Evolutionary conservation across 768 basidiomycete species (phyloP), one percentile per base, ranked within the genome.

Genomic region (Lactarius quietus): DNA sequence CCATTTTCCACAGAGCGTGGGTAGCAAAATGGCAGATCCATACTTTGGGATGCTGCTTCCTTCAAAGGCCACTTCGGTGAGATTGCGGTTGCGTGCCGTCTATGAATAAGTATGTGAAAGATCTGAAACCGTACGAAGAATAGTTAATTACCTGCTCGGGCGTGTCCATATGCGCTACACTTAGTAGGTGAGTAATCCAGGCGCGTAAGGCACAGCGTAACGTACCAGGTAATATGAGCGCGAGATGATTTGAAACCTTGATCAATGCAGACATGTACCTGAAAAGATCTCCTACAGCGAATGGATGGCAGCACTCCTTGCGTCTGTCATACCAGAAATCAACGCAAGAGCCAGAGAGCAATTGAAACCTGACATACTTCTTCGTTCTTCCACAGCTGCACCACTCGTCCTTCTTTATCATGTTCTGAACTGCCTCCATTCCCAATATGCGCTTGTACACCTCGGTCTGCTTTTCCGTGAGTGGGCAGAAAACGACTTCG

Each of bases 401-500:
- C 0, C 74, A 76, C 17, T 90, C 85, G 62, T 93, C 87, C 71
- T 89, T 86, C 20, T 78, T 79, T 26, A 94, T 76, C 58, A 97
- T 77, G 66, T 88, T 86, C 71, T 90, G 86, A 10, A 97, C 83
- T 6, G 84, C 80, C 7, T 81, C 78, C 70, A 83, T 84, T n/a
- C 75, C 75, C 28, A 95, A 77, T 38, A 95, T 80, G 6, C 82
- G 81, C 69, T 85, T 89, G 74, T 97, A 96, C 1, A 87, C 90
- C 18, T 74, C 72, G 33, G 86, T 83, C 75, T 97, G 95, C 39
- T 77, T 80, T 0, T 77, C 64, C 0, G 90, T 90, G 57, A 98
- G 77, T 18, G 94, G 95, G 72, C 96, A 99, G 71, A 98, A 96
- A 6, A 97, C 93, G 17, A 98, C 90, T 72, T 93, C 80, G 69